Evolutionary conservation across 495 filamentous ascomycete genomes (phyloP).

Genomic region (Poronia punctata): DNA sequence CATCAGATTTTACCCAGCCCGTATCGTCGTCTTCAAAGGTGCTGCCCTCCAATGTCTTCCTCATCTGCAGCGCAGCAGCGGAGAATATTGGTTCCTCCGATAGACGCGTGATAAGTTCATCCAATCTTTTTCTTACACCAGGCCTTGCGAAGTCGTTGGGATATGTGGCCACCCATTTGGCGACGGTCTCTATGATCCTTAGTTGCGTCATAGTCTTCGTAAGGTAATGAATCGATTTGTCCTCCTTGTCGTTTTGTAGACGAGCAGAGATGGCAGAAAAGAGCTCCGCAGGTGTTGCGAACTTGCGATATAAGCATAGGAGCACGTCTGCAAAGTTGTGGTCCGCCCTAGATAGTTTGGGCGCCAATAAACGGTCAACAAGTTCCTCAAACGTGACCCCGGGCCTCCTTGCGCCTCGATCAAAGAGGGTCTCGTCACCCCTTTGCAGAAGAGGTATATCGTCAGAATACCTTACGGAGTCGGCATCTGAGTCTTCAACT

Average conservation of each 20-base stretch:
- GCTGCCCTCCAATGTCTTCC: conserved; percentile 53
- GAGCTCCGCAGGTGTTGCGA: conserved; percentile 71
- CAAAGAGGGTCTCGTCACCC: conserved; percentile 41
- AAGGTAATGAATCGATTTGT: conserved; percentile 54
- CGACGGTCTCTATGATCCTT: conserved; percentile 72
- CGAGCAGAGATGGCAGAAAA: conserved; percentile 66
- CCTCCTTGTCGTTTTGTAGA: conserved; percentile 59
- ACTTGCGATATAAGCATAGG: conserved; percentile 91
- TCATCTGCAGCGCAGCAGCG: conserved; percentile 76
- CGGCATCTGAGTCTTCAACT: conserved; percentile 52
- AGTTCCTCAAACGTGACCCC: conserved; percentile 81
- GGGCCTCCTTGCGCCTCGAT: conserved; percentile 42
- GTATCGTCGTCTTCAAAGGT: conserved; percentile 74
- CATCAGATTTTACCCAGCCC: conserved; percentile 66
- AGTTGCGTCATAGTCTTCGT: conserved; percentile 72
- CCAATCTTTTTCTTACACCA: conserved; percentile 61
- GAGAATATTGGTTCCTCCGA: conserved; percentile 68
- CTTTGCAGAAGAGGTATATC: conserved; percentile 55
- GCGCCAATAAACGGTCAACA: conserved; percentile 73
- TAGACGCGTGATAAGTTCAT: conserved; percentile 63
- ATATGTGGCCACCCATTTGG: conserved; percentile 84
- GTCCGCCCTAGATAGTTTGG: conserved; percentile 78
- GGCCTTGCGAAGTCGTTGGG: conserved; percentile 86
- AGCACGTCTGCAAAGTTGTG: conserved; percentile 80
- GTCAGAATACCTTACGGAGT: conserved; percentile 49